Evolutionary conservation across 2,329 filamentous ascomycete genomes (phyloP), one percentile per base, ranked within the genome.

Genomic region (Aspergillus clavatus): DNA sequence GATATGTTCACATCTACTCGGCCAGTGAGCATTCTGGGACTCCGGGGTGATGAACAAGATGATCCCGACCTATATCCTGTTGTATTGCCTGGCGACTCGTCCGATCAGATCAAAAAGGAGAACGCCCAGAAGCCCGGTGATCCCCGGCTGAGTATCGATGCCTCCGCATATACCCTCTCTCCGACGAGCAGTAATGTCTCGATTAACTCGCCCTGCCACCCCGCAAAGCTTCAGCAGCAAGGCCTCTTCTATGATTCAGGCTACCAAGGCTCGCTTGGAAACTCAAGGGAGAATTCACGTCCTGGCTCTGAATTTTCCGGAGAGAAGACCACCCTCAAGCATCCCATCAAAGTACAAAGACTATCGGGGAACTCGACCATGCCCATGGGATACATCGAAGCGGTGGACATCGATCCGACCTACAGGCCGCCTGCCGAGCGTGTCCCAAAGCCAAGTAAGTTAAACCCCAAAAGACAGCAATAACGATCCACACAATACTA

Each of bases 341-440:
- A 59, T 8, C 61, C 66, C 3, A 56, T 62, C 8, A 64, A 63
- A 24, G 51, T 71, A 5, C 60, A 60, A 37, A 62, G 58, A 31
- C 39, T 61, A 10, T 45, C 51, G 5, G 52, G 46, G 14, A 56
- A 59, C 19, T 43, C 46, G 11, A 50, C 53, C 19, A 41, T 80
- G 19, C 72, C 89, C 22, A 85, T 81, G 48, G 86, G 87, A 5
- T 95, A 86, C 83, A 93, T 97, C 51, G 89, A 96, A 63, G 89
- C 89, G 1, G 71, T 95, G 6, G 93, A 89, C 24, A 88, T 97
- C n/a, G 93, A 97, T 63, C 74, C 83, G 12, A 79, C 78, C 2
- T 98, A 97, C 63, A 81, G 84, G 46, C 85, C 93, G 36, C 90
- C 90, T 0, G 71, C 78, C 1, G 87, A 94, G 58, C 80, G 79